A percentile compares a stretch with the other conserved stretches of the same genome.
These are phyloP conservation scores for Castanospermum australe DNA, from an alignment of 306 rosid species.

Conservation along the genomic window DNA sequence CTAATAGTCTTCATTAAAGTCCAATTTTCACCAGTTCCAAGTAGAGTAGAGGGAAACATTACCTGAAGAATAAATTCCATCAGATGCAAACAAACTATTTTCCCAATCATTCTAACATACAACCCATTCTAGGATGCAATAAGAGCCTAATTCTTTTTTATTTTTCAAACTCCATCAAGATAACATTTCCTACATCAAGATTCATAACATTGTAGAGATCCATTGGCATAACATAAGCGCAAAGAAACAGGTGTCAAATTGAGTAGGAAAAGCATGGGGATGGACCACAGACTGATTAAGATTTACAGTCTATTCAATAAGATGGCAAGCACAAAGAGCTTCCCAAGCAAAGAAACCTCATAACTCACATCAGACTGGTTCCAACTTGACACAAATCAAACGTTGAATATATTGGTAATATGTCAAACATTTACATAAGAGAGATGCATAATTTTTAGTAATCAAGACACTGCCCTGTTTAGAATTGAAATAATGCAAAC, in stretches of 20 bases:
- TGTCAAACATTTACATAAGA: background rate
- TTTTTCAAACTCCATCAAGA: background rate
- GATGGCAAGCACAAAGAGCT: background rate
- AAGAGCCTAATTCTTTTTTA: background rate
- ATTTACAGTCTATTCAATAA: background rate
- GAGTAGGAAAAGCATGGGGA: background rate
- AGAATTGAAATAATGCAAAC: background rate
- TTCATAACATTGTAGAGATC: background rate
- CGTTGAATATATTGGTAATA: background rate
- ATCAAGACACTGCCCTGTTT: background rate
- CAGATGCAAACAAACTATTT: conserved; percentile 5
- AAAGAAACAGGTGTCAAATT: background rate
- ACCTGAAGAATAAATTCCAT: conserved; percentile 56
- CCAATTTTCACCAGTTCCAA: conserved; percentile 93
- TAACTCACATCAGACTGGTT: background rate
- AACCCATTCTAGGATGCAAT: background rate
- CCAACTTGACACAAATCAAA: background rate
- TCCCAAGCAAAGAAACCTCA: background rate
- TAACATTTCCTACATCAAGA: too few species aligned
- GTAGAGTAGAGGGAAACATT: conserved; percentile 92
- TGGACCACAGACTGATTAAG: background rate
- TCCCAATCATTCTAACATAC: background rate
- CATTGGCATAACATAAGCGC: background rate
- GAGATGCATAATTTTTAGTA: background rate
- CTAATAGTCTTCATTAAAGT: conserved; percentile 96